phyloP scores from a whole-genome alignment of 371 early-diverging fungal species.

The Vairimorpha ceranae region DNA sequence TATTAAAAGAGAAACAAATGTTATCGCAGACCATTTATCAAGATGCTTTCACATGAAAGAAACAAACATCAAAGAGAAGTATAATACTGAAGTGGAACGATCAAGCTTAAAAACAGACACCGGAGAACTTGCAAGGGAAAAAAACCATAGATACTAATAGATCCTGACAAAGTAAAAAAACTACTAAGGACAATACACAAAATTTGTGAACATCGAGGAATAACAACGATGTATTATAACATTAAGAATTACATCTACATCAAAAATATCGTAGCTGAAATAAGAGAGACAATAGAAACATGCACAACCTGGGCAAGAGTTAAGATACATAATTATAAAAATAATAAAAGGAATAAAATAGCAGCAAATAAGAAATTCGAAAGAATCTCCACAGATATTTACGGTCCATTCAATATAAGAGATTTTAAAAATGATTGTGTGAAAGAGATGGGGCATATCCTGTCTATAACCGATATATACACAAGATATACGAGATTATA shows the following conservation, averaged over 20 bases:
- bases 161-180: background rate
- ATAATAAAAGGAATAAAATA: background rate
- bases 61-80: background rate
- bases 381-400: no score
- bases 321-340: background rate
- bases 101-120: background rate
- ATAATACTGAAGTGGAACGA: background rate
- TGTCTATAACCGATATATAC: background rate
- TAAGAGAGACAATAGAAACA: no score
- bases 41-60: no score
- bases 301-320: no score
- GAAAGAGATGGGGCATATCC: no score
- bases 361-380: background rate
- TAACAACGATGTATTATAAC: no score
- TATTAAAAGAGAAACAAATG: slow-evolving; percentile 15
- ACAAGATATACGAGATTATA: background rate
- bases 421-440: background rate
- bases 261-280: no score
- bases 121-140: background rate
- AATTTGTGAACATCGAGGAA: background rate
- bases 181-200: background rate
- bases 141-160: background rate
- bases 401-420: background rate
- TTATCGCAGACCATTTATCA: slow-evolving; percentile 35
- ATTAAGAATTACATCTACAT: no score